Base-by-base conservation (phyloP, 441 rosid species). In the Populus hybrid region DNA sequence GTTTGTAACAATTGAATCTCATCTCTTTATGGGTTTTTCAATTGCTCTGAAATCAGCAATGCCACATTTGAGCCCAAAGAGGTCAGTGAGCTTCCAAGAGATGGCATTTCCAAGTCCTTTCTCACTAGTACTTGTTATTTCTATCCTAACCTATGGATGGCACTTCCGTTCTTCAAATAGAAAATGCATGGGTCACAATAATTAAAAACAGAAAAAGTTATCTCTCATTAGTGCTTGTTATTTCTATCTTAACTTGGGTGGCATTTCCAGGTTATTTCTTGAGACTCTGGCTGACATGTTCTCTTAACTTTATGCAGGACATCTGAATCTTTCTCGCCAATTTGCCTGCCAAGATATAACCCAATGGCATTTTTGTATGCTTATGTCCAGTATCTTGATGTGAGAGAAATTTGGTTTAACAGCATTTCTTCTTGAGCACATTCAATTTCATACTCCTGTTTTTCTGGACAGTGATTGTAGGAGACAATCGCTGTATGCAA, bases 331-430 rank as follows among this genome's bases (percentile, higher is more conserved):
- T 96, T 96, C 83, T 96, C 97, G 21, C 99, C 99, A 78, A 96
- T 94, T 84, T 96, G 99, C 89, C 85, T 96, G 68, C 99, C 98
- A 69, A 89, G 98, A 89, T 96, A 96, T 85, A 96, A 96, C 82
- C 92, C 99, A 73, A 86, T 86, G 90, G 96, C 98, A 30, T 96
- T 96, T 86, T 78, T 96, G 78, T 92, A 96, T 85, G 98, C 98
- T 65, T 96, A 96, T 86, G 96, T 96, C 79, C 95, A 93, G 85
- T 96, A 87, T 86, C 86, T 93, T 75, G 98, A 94, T 83, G 99
- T 96, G 88, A 96, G 99, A 89, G 76, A 73, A 10, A 67, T 78
- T 70, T 83, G 30, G 64, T 74, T 80, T 71, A 54, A 26, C 61
- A 30, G 42, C 11, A 38, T 46, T 40, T 78, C 6, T 32, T 78